These are phyloP conservation scores for Fusarium musae DNA, from an alignment of 2,329 filamentous ascomycete species.

Conservation along the genomic window DNA sequence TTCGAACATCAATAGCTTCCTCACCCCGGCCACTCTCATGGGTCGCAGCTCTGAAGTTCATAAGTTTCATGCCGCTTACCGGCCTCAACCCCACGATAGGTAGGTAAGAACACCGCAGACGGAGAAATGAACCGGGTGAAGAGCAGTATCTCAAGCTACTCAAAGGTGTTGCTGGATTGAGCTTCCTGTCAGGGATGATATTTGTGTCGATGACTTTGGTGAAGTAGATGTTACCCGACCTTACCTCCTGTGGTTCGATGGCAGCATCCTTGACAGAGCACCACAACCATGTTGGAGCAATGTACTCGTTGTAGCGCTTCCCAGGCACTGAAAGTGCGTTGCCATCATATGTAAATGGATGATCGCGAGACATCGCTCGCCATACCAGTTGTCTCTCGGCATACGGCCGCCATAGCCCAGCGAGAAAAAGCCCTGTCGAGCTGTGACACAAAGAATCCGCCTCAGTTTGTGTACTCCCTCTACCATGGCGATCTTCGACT, in stretches of 20 bases:
- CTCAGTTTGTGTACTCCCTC: fast-evolving
- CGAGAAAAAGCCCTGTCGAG: neutral
- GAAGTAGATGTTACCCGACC: neutral
- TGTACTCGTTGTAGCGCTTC: neutral
- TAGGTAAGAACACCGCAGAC: constrained; percentile 10
- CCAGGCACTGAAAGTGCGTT: neutral
- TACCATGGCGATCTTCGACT: neutral
- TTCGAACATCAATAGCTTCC: neutral
- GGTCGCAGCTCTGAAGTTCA: neutral
- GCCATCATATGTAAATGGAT: neutral
- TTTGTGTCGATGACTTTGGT: neutral
- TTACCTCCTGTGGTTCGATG: constrained; percentile 10
- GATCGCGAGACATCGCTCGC: constrained; percentile 12
- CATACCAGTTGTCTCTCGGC: constrained; percentile 18
- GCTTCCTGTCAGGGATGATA: neutral
- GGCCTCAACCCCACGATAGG: neutral
- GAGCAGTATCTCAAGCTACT: constrained; percentile 7
- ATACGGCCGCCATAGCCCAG: constrained; percentile 15
- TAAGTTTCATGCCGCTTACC: neutral
- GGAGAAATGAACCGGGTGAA: neutral
- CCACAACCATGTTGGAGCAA: constrained; percentile 25
- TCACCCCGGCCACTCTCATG: fast-evolving
- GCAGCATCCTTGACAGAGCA: constrained; percentile 18
- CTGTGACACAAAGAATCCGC: neutral
- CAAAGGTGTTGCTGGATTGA: neutral